These are phyloP conservation scores for Globisporangium spinosum DNA, from an alignment of 352 stramenopile species.

Conservation along the genomic window DNA sequence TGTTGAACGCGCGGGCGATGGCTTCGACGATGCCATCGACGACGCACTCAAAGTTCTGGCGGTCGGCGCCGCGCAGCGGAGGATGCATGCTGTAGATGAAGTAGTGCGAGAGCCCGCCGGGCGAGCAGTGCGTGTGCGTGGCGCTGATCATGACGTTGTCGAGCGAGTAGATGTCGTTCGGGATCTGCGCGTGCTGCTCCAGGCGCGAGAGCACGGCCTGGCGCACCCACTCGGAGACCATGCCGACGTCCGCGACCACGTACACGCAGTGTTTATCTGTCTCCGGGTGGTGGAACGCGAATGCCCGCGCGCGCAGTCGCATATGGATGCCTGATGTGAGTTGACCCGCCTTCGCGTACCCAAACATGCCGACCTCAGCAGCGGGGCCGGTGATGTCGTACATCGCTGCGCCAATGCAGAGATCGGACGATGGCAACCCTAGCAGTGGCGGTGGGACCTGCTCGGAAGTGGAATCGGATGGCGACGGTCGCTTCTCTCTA, in stretches of 20 bases:
- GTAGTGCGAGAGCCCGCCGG: slow-evolving; percentile 90
- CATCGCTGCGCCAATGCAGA: slow-evolving; percentile 70
- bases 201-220: slow-evolving; percentile 69
- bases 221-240: slow-evolving; percentile 89
- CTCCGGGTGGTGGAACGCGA: slow-evolving; percentile 54
- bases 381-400: slow-evolving; percentile 84
- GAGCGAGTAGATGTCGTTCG: slow-evolving; percentile 42
- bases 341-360: slow-evolving; percentile 80
- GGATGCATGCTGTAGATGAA: slow-evolving; percentile 89
- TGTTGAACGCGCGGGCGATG: slow-evolving; percentile 71
- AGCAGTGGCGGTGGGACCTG: not conserved
- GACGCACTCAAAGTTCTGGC: slow-evolving; percentile 88
- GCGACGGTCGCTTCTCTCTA: not conserved
- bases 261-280: slow-evolving; percentile 57
- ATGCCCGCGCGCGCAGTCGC: slow-evolving; percentile 77
- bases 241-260: slow-evolving; percentile 87
- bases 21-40: slow-evolving; percentile 86
- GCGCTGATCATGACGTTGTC: slow-evolving; percentile 88
- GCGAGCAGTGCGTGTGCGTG: slow-evolving; percentile 91
- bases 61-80: slow-evolving; percentile 60
- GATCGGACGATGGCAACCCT: slow-evolving; percentile 15
- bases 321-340: slow-evolving; percentile 83
- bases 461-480: not conserved
- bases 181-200: slow-evolving; percentile 37
- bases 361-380: slow-evolving; percentile 86